Evolutionary conservation across 2,329 filamentous ascomycete species (phyloP), one percentile per base, ranked within the genome.

Genomic region (Arthrobotrys iridis): DNA sequence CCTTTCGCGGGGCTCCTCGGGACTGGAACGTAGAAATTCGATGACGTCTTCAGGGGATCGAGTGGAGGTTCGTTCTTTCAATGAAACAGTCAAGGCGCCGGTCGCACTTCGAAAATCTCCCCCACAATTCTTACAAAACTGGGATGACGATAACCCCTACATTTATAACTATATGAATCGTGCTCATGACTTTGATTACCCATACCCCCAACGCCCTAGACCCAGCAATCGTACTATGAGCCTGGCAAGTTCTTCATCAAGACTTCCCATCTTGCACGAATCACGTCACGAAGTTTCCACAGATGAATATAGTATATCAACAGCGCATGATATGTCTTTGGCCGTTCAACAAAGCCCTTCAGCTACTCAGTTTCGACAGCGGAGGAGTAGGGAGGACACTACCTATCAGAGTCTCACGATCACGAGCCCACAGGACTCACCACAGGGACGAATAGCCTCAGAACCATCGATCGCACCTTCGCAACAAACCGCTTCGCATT

Each of bases 231-330:
- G 63, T 0, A 40, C 62, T 1, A 62, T 59, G 55, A 68, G 62
- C 18, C 67, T 75, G 30, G 43, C 63, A 3, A 62, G 60, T 26
- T 55, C n/a, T n/a, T 62, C 71, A 13, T 58, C 62, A 6, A 55
- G 71, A 28, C 30, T 75, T 18, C 71, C 71, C 4, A 75, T 75
- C 55, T 58, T 75, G 15, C 71, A 75, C 18, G 71, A 75, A 48
- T 75, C 71, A 7, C 58, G 30, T 22, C 63, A 67, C 33, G 71
- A 75, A 37, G 18, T 64, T 24, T 67, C 71, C 11, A 41, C 33
- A 7, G 71, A 75, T 22, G 71, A 68, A 1, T 37, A 60, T 40
- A 11, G 52, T 18, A 35, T 22, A n/a, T 43, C 43, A 15, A 52
- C 55, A 20, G 63, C 55, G 10, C 45, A 64, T 18, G 45, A 45